A percentile compares a stretch with the other conserved stretches of the same genome.
Conservation (phyloP, 1,139 yeast species). For the Candida tunisiensis region DNA sequence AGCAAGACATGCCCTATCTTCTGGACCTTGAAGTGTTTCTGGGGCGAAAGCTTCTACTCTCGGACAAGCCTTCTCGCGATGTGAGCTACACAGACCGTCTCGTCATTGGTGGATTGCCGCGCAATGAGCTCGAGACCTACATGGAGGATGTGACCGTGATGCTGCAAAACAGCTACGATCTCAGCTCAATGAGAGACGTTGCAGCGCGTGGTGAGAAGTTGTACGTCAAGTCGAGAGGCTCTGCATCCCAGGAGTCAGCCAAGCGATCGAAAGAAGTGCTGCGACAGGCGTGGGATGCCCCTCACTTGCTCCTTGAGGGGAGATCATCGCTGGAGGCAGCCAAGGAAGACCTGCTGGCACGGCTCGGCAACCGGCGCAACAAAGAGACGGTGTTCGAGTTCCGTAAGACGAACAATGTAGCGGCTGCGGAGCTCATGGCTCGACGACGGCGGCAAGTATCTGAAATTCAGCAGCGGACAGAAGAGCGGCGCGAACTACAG, state of each 20-base stretch:
- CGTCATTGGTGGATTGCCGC: constrained; percentile 71
- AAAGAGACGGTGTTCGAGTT: constrained; percentile 92
- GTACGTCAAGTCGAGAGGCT: constrained; percentile 67
- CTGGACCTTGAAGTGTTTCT: constrained; percentile 82
- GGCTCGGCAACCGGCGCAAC: constrained; percentile 41
- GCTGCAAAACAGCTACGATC: constrained; percentile 50
- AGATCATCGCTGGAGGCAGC: constrained; percentile 41
- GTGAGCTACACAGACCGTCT: constrained; percentile 61
- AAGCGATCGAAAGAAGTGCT: constrained; percentile 72
- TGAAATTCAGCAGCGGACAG: constrained; percentile 66
- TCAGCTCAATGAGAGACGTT: constrained; percentile 47
- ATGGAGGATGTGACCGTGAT: constrained; percentile 58
- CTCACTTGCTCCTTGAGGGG: constrained; percentile 65
- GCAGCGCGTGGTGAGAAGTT: constrained; percentile 78
- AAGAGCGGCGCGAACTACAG: constrained; percentile 47
- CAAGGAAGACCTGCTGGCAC: constrained; percentile 54
- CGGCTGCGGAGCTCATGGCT: constrained; percentile 72
- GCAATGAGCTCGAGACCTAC: constrained; percentile 49
- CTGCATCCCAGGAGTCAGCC: constrained; percentile 75
- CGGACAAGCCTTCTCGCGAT: constrained; percentile 23
- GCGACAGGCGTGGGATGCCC: constrained; percentile 79
- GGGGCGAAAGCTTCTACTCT: constrained; percentile 60
- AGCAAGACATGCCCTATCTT: constrained; percentile 75
- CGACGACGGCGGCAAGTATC: constrained; percentile 77
- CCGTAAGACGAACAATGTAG: constrained; percentile 28